Conservation (phyloP, 352 stramenopile genomes). For the Globisporangium okanoganense region DNA sequence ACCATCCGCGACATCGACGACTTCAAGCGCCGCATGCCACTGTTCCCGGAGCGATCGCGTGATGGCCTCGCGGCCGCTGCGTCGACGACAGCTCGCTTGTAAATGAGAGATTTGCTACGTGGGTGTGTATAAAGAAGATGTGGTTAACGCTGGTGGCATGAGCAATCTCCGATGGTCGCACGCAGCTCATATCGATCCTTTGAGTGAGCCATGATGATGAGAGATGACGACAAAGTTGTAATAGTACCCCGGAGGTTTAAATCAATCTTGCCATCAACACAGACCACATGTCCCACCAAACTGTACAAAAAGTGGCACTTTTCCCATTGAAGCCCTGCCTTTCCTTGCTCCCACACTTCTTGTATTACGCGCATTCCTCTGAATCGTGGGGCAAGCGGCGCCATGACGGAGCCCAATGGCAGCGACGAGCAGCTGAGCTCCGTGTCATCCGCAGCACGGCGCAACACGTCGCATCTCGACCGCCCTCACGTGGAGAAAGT, state of each 20-base stretch:
- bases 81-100: background rate
- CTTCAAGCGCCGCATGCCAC: conserved; percentile 65
- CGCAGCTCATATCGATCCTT: too few relatives aligned
- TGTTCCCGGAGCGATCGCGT: conserved; percentile 55
- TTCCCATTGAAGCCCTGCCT: background rate
- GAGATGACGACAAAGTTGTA: background rate
- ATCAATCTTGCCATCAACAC: background rate
- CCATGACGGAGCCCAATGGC: background rate
- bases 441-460: background rate
- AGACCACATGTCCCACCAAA: conserved; percentile 1
- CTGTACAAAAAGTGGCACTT: background rate
- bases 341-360: background rate
- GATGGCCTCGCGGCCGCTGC: conserved; percentile 8
- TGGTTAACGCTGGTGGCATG: too few relatives aligned
- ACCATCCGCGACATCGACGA: conserved; percentile 42
- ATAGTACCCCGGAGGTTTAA: conserved; percentile 1
- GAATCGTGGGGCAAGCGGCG: background rate
- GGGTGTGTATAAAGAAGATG: too few relatives aligned
- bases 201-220: background rate
- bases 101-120: background rate
- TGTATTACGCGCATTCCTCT: background rate
- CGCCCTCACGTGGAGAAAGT: conserved; percentile 5
- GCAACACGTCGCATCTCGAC: conserved; percentile 7
- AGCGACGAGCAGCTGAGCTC: background rate
- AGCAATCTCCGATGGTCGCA: too few relatives aligned